phyloP scores from a whole-genome alignment of 305 asterid genomes.

The Fraxinus baroniana region DNA sequence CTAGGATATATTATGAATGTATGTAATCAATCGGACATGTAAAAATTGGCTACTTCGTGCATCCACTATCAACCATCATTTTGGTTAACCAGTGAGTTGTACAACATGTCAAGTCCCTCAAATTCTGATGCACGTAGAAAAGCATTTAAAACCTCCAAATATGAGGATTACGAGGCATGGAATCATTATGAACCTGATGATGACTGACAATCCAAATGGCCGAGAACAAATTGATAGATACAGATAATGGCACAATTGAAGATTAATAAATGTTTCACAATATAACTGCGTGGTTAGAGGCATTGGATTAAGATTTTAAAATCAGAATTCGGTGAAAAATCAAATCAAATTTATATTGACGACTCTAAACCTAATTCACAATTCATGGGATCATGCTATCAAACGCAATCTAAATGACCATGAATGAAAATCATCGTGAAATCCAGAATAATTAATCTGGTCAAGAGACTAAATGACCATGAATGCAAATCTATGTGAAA shows the following conservation, averaged over 20 bases:
- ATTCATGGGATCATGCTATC: background rate
- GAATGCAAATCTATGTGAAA: background rate
- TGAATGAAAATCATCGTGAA: background rate
- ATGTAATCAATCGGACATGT: background rate
- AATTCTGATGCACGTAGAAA: slow-evolving; percentile 16
- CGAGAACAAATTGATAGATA: background rate
- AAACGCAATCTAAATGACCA: background rate
- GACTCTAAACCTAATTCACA: background rate
- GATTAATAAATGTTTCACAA: background rate
- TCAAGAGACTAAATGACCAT: background rate
- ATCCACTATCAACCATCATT: background rate
- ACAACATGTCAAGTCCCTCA: slow-evolving; percentile 13
- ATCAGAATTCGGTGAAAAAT: background rate
- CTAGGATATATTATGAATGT: background rate
- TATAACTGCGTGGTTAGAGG: background rate
- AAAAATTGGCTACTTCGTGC: background rate
- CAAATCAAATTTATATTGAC: background rate
- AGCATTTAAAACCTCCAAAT: slow-evolving; percentile 16
- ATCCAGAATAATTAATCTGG: background rate
- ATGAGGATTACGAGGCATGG: background rate
- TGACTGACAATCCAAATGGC: slow-evolving; percentile 1
- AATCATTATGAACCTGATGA: background rate
- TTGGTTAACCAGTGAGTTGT: background rate
- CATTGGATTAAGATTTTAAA: background rate
- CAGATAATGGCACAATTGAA: background rate